Evolutionary conservation across 306 rosid species (phyloP).

Genomic region (Quercus cerris): DNA sequence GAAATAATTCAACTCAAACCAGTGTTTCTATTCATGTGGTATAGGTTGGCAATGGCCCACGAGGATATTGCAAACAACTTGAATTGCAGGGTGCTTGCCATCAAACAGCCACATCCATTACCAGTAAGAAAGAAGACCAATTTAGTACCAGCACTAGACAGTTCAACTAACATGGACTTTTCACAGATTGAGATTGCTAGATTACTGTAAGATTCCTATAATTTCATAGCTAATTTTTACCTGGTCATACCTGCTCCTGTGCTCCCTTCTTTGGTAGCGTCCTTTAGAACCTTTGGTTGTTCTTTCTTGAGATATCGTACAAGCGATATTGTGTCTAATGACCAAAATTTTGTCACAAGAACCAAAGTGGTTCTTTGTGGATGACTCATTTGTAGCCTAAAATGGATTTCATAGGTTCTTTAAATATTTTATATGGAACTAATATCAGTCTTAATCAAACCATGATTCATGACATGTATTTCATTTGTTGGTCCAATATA

Average conservation of each 20-base stretch:
- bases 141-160: conserved; percentile 31
- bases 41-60: conserved; percentile 62
- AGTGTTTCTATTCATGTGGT: conserved; percentile 31
- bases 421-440: no score
- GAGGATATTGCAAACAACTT: conserved; percentile 39
- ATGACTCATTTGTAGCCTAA: no score
- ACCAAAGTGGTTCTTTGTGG: no score
- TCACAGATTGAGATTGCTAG: conserved; percentile 63
- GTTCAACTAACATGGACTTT: conserved; percentile 72
- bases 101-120: conserved; percentile 49
- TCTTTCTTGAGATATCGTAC: no score
- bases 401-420: no score
- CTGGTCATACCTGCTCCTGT: neutral
- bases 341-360: no score
- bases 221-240: neutral
- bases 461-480: no score
- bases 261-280: neutral
- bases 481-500: no score
- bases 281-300: no score
- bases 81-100: conserved; percentile 81
- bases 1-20: conserved; percentile 26
- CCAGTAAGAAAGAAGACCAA: conserved; percentile 23
- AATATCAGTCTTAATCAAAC: no score
- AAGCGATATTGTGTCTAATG: no score
- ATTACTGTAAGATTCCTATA: conserved; percentile 47